A percentile compares a stretch with the other conserved stretches of the same genome.
These are phyloP conservation scores for Arthrinium phaeospermum DNA, from an alignment of 2,329 filamentous ascomycete species.

Conservation along the genomic window DNA sequence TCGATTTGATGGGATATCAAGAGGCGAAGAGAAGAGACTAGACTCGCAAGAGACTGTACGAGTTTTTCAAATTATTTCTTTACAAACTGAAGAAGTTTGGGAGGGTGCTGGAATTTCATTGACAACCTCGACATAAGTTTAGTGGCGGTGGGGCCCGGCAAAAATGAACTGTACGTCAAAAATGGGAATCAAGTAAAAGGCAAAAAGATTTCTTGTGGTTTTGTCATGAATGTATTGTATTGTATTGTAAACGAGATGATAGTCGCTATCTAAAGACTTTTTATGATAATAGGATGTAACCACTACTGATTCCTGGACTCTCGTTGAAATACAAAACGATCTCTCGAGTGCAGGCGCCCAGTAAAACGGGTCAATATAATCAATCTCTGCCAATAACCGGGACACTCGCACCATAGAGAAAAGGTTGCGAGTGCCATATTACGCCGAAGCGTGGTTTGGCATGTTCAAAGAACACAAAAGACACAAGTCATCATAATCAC, in stretches of 20 bases:
- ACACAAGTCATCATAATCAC: neutral
- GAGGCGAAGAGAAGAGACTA: neutral
- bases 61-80: neutral
- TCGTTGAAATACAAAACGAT: slow-evolving; percentile 60
- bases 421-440: slow-evolving; percentile 51
- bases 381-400: slow-evolving; percentile 62
- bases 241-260: neutral
- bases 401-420: slow-evolving; percentile 57
- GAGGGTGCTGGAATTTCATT: neutral
- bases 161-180: slow-evolving; percentile 4
- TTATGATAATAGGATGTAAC: slow-evolving; percentile 48
- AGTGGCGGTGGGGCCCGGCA: slow-evolving; percentile 14
- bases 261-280: neutral
- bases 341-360: slow-evolving; percentile 62
- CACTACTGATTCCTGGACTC: slow-evolving; percentile 65
- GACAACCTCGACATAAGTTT: slow-evolving; percentile 1
- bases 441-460: slow-evolving; percentile 23
- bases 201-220: neutral
- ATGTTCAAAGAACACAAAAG: neutral
- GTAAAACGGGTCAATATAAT: slow-evolving; percentile 56
- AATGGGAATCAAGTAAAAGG: neutral
- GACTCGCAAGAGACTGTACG: neutral
- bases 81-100: neutral
- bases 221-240: neutral
- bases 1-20: neutral